Conservation (phyloP, 495 filamentous ascomycete species). For the Filosporella fistucella region DNA sequence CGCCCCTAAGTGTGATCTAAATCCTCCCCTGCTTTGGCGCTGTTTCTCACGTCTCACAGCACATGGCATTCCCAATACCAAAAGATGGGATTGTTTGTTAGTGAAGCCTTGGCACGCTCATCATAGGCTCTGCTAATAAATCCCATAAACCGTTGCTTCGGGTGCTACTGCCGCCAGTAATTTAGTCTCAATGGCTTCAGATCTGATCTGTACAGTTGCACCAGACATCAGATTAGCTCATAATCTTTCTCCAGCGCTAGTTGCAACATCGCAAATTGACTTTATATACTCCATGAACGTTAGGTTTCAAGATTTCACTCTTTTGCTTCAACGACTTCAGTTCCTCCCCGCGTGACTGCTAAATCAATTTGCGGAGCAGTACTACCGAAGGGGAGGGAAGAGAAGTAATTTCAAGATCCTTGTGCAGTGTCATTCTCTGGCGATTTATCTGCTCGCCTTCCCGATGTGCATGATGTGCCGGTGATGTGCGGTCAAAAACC, state of each 20-base stretch:
- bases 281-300: not conserved
- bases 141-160: slow-evolving; percentile 14
- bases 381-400: too few relatives aligned
- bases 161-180: slow-evolving; percentile 11
- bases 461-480: not conserved
- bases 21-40: slow-evolving; percentile 8
- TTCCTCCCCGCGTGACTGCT: not conserved
- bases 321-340: not conserved
- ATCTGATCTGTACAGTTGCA: slow-evolving; percentile 1
- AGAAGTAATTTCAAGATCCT: not conserved
- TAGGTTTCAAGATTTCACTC: not conserved
- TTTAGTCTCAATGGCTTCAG: not conserved
- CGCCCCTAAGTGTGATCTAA: slow-evolving; percentile 8
- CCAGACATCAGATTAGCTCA: too few relatives aligned
- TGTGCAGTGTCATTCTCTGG: not conserved
- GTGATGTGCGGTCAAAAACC: slow-evolving; percentile 10
- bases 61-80: slow-evolving; percentile 12
- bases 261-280: not conserved
- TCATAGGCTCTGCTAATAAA: not conserved
- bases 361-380: not conserved
- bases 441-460: not conserved
- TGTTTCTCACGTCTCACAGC: not conserved
- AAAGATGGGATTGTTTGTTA: not conserved
- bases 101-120: not conserved
- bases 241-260: not conserved